These are phyloP conservation scores for Quercus lobata DNA, from an alignment of 331 rosid genomes.

Conservation along the genomic window DNA sequence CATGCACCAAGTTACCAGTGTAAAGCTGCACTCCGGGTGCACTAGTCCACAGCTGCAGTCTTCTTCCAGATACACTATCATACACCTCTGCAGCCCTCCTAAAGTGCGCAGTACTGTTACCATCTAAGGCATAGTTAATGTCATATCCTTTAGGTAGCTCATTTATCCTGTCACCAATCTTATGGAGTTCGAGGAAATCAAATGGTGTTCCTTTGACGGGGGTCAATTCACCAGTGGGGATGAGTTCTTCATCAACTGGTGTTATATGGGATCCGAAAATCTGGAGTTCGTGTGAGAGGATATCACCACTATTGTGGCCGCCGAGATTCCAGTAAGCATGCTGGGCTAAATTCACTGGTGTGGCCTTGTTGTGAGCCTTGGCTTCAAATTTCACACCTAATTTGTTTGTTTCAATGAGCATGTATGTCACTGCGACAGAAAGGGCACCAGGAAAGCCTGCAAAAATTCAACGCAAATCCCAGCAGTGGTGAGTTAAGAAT, in stretches of 20 bases:
- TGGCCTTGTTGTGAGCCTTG: conserved; percentile 31
- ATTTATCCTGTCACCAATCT: conserved; percentile 37
- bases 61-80: conserved; percentile 51
- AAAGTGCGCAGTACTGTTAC: not conserved
- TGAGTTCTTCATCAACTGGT: conserved; percentile 32
- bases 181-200: conserved; percentile 39
- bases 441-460: conserved; percentile 61
- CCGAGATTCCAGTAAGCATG: conserved; percentile 46
- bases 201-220: conserved; percentile 26
- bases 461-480: not conserved
- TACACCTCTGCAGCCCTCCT: conserved; percentile 33
- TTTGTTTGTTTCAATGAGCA: conserved; percentile 30
- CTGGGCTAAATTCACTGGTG: conserved; percentile 52
- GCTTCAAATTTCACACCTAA: conserved; percentile 54
- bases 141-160: conserved; percentile 47
- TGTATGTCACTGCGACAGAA: conserved; percentile 51
- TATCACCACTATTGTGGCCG: conserved; percentile 44
- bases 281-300: conserved; percentile 40
- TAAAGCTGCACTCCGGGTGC: conserved; percentile 59
- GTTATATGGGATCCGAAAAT: conserved; percentile 35
- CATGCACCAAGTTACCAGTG: conserved; percentile 31
- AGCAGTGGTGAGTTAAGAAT: not conserved
- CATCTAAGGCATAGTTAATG: conserved; percentile 54
- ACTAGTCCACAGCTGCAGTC: conserved; percentile 63
- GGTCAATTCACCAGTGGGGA: conserved; percentile 30